Conservation (phyloP, 176 grass and related monocot genomes). For the Aegilops umbellulata region DNA sequence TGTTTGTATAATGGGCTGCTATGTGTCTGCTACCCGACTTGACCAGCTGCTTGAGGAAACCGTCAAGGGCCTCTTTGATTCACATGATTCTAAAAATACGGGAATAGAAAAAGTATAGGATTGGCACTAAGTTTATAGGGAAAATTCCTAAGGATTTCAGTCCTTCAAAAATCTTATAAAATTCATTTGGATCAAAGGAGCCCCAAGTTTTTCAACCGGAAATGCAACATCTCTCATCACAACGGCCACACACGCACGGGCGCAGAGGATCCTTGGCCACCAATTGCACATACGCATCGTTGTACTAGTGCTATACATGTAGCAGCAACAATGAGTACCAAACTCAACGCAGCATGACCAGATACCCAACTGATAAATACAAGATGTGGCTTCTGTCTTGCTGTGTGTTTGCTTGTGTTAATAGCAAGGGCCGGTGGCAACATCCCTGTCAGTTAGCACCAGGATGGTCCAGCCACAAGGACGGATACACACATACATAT, state of each 20-base stretch:
- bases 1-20: not conserved
- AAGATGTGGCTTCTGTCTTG: conserved; percentile 7
- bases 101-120: too few relatives aligned
- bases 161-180: too few relatives aligned
- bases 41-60: conserved; percentile 3
- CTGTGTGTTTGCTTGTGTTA: conserved; percentile 20
- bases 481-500: not conserved
- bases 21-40: conserved; percentile 8
- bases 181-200: too few relatives aligned
- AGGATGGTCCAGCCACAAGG: conserved; percentile 43
- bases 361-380: conserved; percentile 38
- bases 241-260: conserved; percentile 5
- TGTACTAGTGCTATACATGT: not conserved
- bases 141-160: too few relatives aligned
- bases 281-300: not conserved
- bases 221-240: not conserved
- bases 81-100: too few relatives aligned
- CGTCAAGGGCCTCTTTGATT: not conserved
- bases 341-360: conserved; percentile 37
- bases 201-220: not conserved
- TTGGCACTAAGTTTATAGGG: too few relatives aligned
- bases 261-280: conserved; percentile 30
- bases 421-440: conserved; percentile 19
- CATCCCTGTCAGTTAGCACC: conserved; percentile 28
- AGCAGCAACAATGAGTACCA: conserved; percentile 17